Evolutionary conservation across 257 asterid genomes (phyloP), one percentile per base, ranked within the genome.

Genomic region (Phtheirospermum japonicum): DNA sequence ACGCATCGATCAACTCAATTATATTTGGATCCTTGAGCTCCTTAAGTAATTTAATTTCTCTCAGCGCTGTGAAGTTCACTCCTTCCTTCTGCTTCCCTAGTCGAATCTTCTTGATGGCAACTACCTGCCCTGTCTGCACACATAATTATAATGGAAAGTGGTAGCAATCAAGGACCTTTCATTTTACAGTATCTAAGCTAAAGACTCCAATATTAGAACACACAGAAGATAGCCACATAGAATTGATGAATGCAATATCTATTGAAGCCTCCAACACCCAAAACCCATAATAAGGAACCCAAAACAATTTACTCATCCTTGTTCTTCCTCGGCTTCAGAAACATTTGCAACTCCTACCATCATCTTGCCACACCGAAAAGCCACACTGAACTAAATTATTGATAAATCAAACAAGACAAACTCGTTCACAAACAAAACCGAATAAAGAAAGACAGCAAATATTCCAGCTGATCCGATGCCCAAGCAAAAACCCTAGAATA

Each of bases 31-130:
- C 97, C 82, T 87, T 87, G 6, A 93, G 90, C 85, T 93, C 97
- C 82, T 93, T 93, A 58, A 93, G 90, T 79, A 93, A 60, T 76
- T 93, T 93, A 56, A 89, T 89, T 78, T 93, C 99, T 72, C 99
- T 87, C 60, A 89, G 70, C 5, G 97, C 99, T 9, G 99, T 92
- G 64, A 92, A 89, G 73, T 92, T 85, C 68, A 87, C 97, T 65
- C 99, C 99, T 72, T 92, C 97, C 74, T 93, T 89, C 87, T 86
- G 94, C 83, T 89, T 85, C 75, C 99, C 97, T 10, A 89, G 72
- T 46, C 97, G 90, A 71, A 92, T 92, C 76, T 87, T 92, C 89
- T 92, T 92, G 67, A 92, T 92, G 59, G 99, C 99, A 67, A 92
- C 97, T 14, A 79, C 77, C 66, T 92, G 90, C 75, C 89, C 97